Percentiles rank a stretch among this genome's conserved stretches.
Evolutionary conservation across 2,329 filamentous ascomycete species (phyloP).

Genomic region (Venturia oleaginea): DNA sequence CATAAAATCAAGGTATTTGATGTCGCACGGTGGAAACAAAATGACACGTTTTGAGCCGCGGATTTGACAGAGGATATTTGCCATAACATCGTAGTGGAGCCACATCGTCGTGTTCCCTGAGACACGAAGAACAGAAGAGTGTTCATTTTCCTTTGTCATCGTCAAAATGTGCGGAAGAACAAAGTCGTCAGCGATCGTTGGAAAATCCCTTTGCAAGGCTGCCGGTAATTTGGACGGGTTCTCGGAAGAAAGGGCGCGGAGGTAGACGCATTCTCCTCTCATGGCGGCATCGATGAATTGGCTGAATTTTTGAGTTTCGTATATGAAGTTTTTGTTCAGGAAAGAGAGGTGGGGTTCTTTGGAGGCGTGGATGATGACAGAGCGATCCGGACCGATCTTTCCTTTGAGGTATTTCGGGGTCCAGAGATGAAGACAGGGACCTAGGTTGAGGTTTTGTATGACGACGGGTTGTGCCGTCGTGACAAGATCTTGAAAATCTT

Average conservation of each 20-base stretch:
- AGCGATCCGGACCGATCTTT: conserved; percentile 26
- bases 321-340: conserved; percentile 74
- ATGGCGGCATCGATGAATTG: conserved; percentile 55
- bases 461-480: conserved; percentile 52
- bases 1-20: conserved; percentile 58
- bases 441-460: conserved; percentile 57
- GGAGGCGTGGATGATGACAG: conserved; percentile 69
- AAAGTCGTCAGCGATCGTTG: conserved; percentile 61
- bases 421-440: conserved; percentile 60
- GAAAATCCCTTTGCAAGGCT: conserved; percentile 63
- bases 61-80: conserved; percentile 77
- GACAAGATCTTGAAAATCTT: background rate
- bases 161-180: conserved; percentile 52
- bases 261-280: conserved; percentile 57
- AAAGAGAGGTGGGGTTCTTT: conserved; percentile 65
- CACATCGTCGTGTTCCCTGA: conserved; percentile 78
- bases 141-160: conserved; percentile 32
- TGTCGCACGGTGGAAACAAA: conserved; percentile 70
- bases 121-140: conserved; percentile 72
- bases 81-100: conserved; percentile 88
- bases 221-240: conserved; percentile 62
- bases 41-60: conserved; percentile 62
- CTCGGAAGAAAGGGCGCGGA: conserved; percentile 65
- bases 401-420: conserved; percentile 56
- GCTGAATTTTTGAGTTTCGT: conserved; percentile 58